A percentile compares a stretch with the other conserved stretches of the same genome.
Evolutionary conservation across 2,329 filamentous ascomycete genomes (phyloP).

Genomic region (Aspergillus sp.): DNA sequence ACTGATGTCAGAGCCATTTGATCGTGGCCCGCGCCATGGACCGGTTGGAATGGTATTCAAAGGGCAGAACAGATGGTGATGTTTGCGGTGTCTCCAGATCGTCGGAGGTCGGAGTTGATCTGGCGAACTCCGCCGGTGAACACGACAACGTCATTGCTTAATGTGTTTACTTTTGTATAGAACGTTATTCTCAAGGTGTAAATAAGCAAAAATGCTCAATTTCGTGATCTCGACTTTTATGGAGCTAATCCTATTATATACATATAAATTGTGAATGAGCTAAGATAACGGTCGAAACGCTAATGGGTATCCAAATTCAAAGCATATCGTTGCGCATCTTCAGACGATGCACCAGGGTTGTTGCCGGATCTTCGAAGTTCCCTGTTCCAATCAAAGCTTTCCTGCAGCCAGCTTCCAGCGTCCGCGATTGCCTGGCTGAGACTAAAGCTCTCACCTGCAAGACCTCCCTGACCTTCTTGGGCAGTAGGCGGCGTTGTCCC

Average conservation of each 20-base stretch:
- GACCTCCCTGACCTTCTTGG: slow-evolving; percentile 30
- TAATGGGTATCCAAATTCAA: slow-evolving; percentile 11
- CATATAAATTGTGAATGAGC: background rate
- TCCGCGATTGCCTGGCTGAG: slow-evolving; percentile 40
- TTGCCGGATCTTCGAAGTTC: slow-evolving; percentile 19
- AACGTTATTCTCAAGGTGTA: background rate
- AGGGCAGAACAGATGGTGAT: slow-evolving; percentile 11
- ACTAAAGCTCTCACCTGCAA: slow-evolving; percentile 33
- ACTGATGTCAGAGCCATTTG: slow-evolving; percentile 42
- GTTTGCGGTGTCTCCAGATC: slow-evolving; percentile 5
- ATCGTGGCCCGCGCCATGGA: slow-evolving; percentile 27
- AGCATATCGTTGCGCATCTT: slow-evolving; percentile 3
- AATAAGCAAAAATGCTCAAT: too few species aligned
- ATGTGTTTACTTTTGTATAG: background rate
- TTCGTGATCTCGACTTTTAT: background rate
- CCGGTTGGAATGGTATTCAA: slow-evolving; percentile 5
- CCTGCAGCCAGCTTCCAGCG: slow-evolving; percentile 39
- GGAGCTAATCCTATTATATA: background rate
- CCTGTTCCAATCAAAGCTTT: slow-evolving; percentile 37
- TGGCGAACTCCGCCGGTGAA: slow-evolving; percentile 14
- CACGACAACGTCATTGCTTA: slow-evolving; percentile 1
- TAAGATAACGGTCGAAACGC: background rate
- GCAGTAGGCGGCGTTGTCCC: slow-evolving; percentile 26
- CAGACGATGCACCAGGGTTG: slow-evolving; percentile 8
- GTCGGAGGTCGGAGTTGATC: slow-evolving; percentile 10